These are phyloP conservation scores for Cladosporium cucumerinum DNA, from an alignment of 2,329 filamentous ascomycete genomes.

Conservation along the genomic window DNA sequence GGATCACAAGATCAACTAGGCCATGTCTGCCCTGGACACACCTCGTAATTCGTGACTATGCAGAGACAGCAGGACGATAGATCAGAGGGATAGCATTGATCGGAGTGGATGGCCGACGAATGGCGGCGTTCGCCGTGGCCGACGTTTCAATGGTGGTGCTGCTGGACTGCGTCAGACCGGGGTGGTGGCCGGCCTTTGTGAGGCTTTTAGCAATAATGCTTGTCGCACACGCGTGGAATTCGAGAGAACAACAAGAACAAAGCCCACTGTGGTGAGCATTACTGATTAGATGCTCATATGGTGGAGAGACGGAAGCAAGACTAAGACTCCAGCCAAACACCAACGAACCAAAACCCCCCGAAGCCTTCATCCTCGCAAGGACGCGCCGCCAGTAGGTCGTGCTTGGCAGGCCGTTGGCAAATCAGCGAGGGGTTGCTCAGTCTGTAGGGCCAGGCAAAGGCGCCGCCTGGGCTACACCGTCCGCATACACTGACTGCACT, in stretches of 20 bases:
- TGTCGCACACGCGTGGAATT: conserved; percentile 4
- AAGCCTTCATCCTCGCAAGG: background rate
- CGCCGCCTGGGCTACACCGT: conserved; percentile 13
- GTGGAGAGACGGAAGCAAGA: background rate
- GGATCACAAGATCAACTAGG: background rate
- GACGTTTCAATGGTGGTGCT: conserved; percentile 3
- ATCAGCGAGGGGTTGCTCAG: background rate
- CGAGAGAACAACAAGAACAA: background rate
- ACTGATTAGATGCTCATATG: background rate
- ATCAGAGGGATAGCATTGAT: background rate
- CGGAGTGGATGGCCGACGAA: background rate
- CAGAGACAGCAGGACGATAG: background rate
- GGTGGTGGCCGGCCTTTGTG: background rate
- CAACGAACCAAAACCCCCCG: background rate
- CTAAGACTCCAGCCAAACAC: background rate
- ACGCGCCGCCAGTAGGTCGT: background rate
- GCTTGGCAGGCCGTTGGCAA: conserved; percentile 1
- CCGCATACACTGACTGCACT: conserved; percentile 3
- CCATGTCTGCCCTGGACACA: background rate
- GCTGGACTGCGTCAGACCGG: background rate
- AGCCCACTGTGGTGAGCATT: background rate
- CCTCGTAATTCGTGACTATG: background rate
- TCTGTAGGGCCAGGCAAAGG: background rate
- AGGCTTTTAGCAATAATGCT: background rate
- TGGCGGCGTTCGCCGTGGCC: background rate